Base-by-base conservation (phyloP, 805 yeast species). In the Saccharomycopsis vini region DNA sequence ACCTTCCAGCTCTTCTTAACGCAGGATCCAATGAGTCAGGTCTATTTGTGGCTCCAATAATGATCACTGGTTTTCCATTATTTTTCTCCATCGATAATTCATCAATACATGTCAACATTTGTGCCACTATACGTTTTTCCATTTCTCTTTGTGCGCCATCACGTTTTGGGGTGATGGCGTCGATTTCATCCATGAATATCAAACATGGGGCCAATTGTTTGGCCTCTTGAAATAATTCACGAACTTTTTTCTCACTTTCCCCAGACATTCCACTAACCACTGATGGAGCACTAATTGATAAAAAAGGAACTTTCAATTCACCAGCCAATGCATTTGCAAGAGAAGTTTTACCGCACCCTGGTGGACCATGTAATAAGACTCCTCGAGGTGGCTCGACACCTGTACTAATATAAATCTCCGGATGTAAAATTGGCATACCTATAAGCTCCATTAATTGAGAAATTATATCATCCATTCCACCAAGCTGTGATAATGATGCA, bases 261-360 rank as follows among this genome's bases (percentile, higher is more conserved):
- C 98, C 98, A n/a, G 95, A 86, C 97, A 92, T 92, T 4, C 98
- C 98, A 49, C 95, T 85, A 0, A 92, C 97, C 6, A 92, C 86
- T 2, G 95, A 81, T 1, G 98, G 98, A 0, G 98, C 97, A 22
- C 95, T 83, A 1, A 92, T 72, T 36, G 83, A 81, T 15, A 92
- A 77, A 57, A 92, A 92, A 0, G 97, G 96, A 0, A 92, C 95
- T 53, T 87, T 83, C 26, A 92, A 69, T 57, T 90, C 95, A 23
- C 95, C 95, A 1, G 98, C 98, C 19, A 92, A 66, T 0, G 97
- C 96, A 61, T 88, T 88, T 3, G 98, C 98, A 43, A 92, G 79
- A 35, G 95, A 81, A 0, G 98, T 92, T 56, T 92, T 92, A 60
- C 98, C 98, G 68, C 98, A 92, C 13, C 98, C 98, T 2, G 97